Percentiles rank a stretch among this genome's conserved stretches.
Evolutionary conservation across 305 asterid species (phyloP).

Genomic region (Plantago rigida): DNA sequence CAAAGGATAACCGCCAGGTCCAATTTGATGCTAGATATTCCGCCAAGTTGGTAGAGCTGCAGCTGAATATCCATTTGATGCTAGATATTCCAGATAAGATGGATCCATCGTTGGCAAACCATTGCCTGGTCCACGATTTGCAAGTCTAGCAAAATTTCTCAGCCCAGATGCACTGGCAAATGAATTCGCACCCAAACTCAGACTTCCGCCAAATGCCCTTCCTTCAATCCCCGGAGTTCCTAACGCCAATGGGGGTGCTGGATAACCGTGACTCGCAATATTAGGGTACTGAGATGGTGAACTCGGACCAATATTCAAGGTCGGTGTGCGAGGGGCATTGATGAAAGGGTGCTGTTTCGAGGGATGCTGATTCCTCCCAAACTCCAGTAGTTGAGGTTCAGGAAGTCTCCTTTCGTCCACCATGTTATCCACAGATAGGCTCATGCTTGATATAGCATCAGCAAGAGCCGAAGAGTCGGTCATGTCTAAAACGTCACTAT

Average conservation of each 20-base stretch:
- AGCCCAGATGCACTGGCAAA: background rate
- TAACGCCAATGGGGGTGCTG: slow-evolving; percentile 40
- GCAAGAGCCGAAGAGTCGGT: slow-evolving; percentile 41
- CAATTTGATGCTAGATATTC: slow-evolving; percentile 42
- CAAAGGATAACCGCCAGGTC: slow-evolving; percentile 42
- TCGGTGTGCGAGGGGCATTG: slow-evolving; percentile 34
- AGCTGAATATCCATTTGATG: slow-evolving; percentile 23
- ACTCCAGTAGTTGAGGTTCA: background rate
- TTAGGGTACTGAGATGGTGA: slow-evolving; percentile 43
- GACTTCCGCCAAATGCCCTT: background rate
- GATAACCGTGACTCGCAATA: slow-evolving; percentile 38
- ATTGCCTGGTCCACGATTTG: slow-evolving; percentile 25
- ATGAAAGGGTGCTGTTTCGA: slow-evolving; percentile 26
- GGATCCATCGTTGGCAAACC: slow-evolving; percentile 40
- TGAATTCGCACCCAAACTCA: slow-evolving; percentile 5
- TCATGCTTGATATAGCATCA: slow-evolving; percentile 53
- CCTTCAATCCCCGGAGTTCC: slow-evolving; percentile 23
- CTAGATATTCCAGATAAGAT: slow-evolving; percentile 42
- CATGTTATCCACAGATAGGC: slow-evolving; percentile 31
- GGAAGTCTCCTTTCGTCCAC: slow-evolving; percentile 35
- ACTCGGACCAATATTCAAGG: slow-evolving; percentile 31
- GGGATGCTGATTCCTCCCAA: slow-evolving; percentile 31
- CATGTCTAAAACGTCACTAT: slow-evolving; percentile 21
- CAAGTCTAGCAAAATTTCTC: slow-evolving; percentile 2
- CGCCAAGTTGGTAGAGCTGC: slow-evolving; percentile 41